Base-by-base conservation (phyloP, 169 alveolate genomes). In the Neospora caninum region DNA sequence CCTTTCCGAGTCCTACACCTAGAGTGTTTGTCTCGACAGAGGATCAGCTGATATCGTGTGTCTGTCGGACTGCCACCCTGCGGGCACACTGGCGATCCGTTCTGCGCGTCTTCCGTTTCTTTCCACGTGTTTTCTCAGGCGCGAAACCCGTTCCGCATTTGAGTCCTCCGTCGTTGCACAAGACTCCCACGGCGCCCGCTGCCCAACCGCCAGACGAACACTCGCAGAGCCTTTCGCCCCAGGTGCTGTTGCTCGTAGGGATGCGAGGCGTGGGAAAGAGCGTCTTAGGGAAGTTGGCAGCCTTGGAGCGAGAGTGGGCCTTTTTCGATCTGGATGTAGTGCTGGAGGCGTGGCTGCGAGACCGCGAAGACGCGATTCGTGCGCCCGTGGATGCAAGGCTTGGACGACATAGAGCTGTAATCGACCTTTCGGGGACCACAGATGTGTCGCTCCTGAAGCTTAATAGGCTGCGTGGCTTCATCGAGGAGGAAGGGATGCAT, bases 181-280 rank as follows among this genome's bases (percentile, higher is more conserved):
- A 49, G 13, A 4, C 58, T 49, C 58, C 58, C 22, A 13, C 58
- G 22, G 58, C 58, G 58, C 58, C 58, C 58, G 58, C 58, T 49
- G 58, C 4, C 58, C 58, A 49, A 49, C 58, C 22, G 4, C 4
- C 73, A 1, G 31, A 7, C n/a, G 73, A 64, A 22, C 73, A 22
- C 31, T 29, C 73, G 13, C 73, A 1, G 0, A 64, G 31, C n/a
- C 34, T 27, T 13, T 64, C 31, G 73, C 73, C 31, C 7, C 34
- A 64, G 25, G 73, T 64, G 73, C 73, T 64, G 4, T 1, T 73
- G 39, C 16, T 73, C 49, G 84, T 73, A 13, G 84, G 84, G 31
- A 73, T 73, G 84, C 84, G 84, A 34, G 84, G 84, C 9, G 42
- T 73, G 16, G 84, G 84, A n/a, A 73, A 73, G 84, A 73, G 84